Percentiles rank a stretch among this genome's conserved stretches.
These are phyloP conservation scores for Nelumbo lutea DNA, from an alignment of 164 flowering plant species.

Conservation along the genomic window DNA sequence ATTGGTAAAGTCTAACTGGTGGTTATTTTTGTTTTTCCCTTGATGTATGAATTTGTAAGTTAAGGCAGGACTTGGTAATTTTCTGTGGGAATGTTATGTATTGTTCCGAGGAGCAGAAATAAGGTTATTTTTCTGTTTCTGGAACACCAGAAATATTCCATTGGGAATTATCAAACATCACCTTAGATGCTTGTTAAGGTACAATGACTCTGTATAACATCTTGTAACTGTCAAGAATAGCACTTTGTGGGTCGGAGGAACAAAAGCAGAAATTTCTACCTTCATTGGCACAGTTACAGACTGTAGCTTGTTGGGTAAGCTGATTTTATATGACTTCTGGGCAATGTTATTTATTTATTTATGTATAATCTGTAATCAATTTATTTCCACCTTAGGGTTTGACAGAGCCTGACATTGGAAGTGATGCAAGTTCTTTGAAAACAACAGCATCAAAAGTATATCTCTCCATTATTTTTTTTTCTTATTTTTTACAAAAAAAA, in stretches of 20 bases:
- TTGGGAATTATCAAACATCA: no score
- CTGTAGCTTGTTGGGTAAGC: slow-evolving; percentile 91
- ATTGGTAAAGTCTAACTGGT: slow-evolving; percentile 49
- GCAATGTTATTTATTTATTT: background rate
- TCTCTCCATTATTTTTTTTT: background rate
- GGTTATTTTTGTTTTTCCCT: background rate
- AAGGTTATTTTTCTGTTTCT: no score
- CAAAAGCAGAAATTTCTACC: slow-evolving; percentile 90
- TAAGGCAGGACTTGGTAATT: background rate
- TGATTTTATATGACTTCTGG: background rate
- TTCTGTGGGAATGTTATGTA: no score
- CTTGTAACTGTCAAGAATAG: slow-evolving; percentile 37
- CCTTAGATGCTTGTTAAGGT: background rate
- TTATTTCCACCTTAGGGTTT: slow-evolving; percentile 42
- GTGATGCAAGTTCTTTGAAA: slow-evolving; percentile 86
- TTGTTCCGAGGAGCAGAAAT: no score
- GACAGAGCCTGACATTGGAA: slow-evolving; percentile 94
- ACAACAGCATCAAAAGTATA: slow-evolving; percentile 85
- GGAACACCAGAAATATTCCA: no score
- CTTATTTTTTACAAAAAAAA: background rate
- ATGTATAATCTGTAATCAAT: background rate
- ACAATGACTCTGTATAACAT: background rate
- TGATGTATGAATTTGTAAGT: background rate
- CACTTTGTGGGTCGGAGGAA: slow-evolving; percentile 79
- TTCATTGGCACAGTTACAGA: slow-evolving; percentile 61